Percentiles rank a stretch among this genome's conserved stretches.
These are phyloP conservation scores for Stylosanthes scabra DNA, from an alignment of 331 rosid genomes.

Conservation along the genomic window DNA sequence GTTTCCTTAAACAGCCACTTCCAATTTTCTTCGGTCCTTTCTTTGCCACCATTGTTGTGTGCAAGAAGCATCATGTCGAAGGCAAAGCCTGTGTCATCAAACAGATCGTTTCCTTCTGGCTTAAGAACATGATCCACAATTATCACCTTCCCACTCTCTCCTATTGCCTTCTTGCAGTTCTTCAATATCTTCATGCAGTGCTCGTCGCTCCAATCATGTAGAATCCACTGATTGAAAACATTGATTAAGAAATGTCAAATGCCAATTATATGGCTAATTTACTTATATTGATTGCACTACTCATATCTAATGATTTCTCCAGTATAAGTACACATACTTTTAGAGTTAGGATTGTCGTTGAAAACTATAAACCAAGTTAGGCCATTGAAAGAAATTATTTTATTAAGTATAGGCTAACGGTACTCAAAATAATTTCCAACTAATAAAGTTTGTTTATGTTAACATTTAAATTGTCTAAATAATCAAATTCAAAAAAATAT, in stretches of 20 bases:
- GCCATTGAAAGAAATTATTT: no score
- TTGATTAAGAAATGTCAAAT: no score
- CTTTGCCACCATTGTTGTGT: slow-evolving; percentile 60
- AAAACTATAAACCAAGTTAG: no score
- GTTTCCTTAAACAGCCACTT: slow-evolving; percentile 51
- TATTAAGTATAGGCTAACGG: no score
- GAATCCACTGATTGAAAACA: slow-evolving; percentile 42
- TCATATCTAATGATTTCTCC: no score
- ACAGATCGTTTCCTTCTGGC: slow-evolving; percentile 50
- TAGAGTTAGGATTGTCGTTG: no score
- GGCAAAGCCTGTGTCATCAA: slow-evolving; percentile 49
- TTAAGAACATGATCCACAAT: slow-evolving; percentile 51
- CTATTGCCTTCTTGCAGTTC: slow-evolving; percentile 60
- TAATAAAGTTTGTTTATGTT: no score
- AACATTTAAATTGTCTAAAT: no score
- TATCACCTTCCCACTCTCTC: slow-evolving; percentile 51
- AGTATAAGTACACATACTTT: background rate
- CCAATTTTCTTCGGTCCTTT: slow-evolving; percentile 71
- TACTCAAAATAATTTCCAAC: no score
- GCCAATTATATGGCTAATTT: no score
- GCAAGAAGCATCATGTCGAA: slow-evolving; percentile 70
- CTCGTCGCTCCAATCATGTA: slow-evolving; percentile 58
- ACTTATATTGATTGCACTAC: background rate
- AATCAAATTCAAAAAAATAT: no score
- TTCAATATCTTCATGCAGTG: slow-evolving; percentile 49